These are phyloP conservation scores for Fusarium tanahbumbuense DNA, from an alignment of 2,329 filamentous ascomycete species.

Conservation along the genomic window DNA sequence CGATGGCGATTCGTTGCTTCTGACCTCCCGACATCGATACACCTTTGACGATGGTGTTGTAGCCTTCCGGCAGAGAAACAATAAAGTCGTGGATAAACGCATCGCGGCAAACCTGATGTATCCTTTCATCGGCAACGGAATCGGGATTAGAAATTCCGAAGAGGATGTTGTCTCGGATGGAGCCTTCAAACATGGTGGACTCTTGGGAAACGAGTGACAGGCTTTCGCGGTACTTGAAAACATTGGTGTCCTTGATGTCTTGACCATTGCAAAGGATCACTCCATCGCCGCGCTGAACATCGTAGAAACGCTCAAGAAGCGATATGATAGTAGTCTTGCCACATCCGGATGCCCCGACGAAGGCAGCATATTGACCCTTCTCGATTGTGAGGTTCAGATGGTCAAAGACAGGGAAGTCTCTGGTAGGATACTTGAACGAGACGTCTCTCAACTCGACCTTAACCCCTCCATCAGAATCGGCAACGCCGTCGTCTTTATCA, in stretches of 20 bases:
- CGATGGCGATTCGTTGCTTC: conserved; percentile 76
- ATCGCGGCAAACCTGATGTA: conserved; percentile 68
- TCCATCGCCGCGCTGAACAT: conserved; percentile 65
- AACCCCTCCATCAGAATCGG: conserved; percentile 60
- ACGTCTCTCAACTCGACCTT: conserved; percentile 67
- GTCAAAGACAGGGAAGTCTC: conserved; percentile 67
- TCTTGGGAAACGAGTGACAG: conserved; percentile 81
- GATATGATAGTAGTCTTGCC: conserved; percentile 79
- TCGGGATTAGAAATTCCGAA: conserved; percentile 68
- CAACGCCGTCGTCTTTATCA: conserved; percentile 40
- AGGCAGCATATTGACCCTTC: conserved; percentile 75
- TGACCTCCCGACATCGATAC: conserved; percentile 76
- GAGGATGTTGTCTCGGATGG: conserved; percentile 77
- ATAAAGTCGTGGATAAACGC: conserved; percentile 80
- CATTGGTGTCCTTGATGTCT: conserved; percentile 68
- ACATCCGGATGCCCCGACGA: conserved; percentile 77
- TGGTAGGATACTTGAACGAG: conserved; percentile 70
- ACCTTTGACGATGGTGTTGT: conserved; percentile 74
- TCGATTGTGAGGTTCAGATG: conserved; percentile 72
- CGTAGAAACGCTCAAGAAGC: conserved; percentile 76
- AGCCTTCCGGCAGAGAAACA: conserved; percentile 72
- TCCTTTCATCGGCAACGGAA: conserved; percentile 61
- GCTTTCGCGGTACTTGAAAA: conserved; percentile 70
- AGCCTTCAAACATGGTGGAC: conserved; percentile 75
- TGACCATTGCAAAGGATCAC: conserved; percentile 71